Evolutionary conservation across 441 rosid species (phyloP).

Genomic region (Capsella rubella): DNA sequence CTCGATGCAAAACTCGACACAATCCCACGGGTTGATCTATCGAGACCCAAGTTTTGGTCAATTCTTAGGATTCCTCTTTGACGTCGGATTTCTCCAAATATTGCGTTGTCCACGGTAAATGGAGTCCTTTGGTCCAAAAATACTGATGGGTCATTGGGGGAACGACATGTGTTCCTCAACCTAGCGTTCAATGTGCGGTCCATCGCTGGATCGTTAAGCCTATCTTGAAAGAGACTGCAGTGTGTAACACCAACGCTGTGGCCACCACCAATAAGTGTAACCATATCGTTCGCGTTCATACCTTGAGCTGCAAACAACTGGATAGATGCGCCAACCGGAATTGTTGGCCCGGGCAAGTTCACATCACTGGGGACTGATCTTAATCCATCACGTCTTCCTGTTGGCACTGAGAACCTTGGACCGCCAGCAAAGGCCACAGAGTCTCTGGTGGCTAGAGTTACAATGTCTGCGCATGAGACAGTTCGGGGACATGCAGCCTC

Average conservation of each 20-base stretch:
- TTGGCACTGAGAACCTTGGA: conserved; percentile 54
- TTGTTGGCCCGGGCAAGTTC: conserved; percentile 61
- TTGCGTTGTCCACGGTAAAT: conserved; percentile 57
- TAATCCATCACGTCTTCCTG: conserved; percentile 72
- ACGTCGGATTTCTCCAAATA: conserved; percentile 48
- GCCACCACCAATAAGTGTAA: conserved; percentile 65
- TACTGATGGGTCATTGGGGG: conserved; percentile 55
- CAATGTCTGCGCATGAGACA: conserved; percentile 73
- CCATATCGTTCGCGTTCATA: conserved; percentile 57
- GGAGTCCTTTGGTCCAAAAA: conserved; percentile 68
- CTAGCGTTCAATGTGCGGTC: conserved; percentile 50
- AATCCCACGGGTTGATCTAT: conserved; percentile 48
- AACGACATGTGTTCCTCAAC: conserved; percentile 52
- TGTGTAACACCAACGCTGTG: conserved; percentile 72
- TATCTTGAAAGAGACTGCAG: conserved; percentile 60
- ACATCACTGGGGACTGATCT: conserved; percentile 52
- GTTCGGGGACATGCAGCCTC: conserved; percentile 59
- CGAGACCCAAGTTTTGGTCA: conserved; percentile 60
- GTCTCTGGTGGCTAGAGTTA: conserved; percentile 69
- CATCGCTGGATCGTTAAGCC: conserved; percentile 61
- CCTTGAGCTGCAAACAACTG: conserved; percentile 49
- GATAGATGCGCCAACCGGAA: conserved; percentile 45
- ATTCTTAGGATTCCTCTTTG: conserved; percentile 61
- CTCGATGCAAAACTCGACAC: conserved; percentile 56
- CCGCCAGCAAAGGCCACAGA: conserved; percentile 60